Conservation (phyloP, 768 basidiomycete species). For the Tephrocybe rancida region DNA sequence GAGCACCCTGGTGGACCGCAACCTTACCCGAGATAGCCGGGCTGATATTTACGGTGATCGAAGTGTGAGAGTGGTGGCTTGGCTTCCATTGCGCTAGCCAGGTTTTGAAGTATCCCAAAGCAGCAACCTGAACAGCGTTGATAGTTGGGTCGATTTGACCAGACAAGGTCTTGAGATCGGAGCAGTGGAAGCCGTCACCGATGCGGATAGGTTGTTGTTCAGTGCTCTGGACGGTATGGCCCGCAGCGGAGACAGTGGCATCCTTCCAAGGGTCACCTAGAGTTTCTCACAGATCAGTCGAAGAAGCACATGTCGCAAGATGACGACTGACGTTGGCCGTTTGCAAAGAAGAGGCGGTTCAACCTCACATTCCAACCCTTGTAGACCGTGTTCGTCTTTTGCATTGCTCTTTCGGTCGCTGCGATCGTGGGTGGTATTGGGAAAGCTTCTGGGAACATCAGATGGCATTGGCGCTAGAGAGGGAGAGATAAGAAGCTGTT, state of each 20-base stretch:
- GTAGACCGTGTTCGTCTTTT: constrained; percentile 50
- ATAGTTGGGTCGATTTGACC: constrained; percentile 53
- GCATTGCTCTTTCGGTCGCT: too few relatives aligned
- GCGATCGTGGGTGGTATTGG: constrained; percentile 45
- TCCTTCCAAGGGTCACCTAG: constrained; percentile 76
- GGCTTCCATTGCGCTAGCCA: constrained; percentile 58
- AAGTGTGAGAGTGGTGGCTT: constrained; percentile 1
- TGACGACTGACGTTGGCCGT: constrained; percentile 57
- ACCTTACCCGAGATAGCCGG: constrained; percentile 1
- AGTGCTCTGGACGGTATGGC: constrained; percentile 47
- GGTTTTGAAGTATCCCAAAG: constrained; percentile 49
- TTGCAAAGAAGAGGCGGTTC: constrained; percentile 68
- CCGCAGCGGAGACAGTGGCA: constrained; percentile 64
- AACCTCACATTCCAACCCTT: constrained; percentile 64
- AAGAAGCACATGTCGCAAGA: not conserved
- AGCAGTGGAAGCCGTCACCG: constrained; percentile 69
- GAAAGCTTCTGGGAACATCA: constrained; percentile 68
- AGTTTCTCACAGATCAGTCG: not conserved
- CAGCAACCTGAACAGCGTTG: constrained; percentile 53
- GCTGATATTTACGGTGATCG: not conserved
- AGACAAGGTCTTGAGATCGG: constrained; percentile 49
- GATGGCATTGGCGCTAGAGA: constrained; percentile 65
- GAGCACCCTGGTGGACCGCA: not conserved
- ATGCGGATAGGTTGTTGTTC: constrained; percentile 56
- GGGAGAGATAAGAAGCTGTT: not conserved